Base-by-base conservation (phyloP, 768 basidiomycete genomes). In the Pholiota microspora region DNA sequence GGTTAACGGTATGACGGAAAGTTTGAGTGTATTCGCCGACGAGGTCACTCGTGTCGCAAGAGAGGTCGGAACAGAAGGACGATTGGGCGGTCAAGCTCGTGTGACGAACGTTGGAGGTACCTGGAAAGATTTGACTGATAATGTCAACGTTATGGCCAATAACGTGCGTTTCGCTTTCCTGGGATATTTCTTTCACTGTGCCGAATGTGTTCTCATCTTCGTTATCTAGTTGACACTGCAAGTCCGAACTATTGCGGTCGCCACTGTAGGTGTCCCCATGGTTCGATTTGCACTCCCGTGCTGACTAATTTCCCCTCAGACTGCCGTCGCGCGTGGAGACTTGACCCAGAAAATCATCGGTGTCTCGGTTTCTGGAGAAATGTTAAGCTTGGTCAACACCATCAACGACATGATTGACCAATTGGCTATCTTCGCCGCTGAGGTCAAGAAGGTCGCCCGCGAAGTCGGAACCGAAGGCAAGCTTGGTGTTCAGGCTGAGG, bases 391-490 rank as follows among this genome's bases (percentile, higher is more conserved):
- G 60, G 95, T 97, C 47, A 93, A 94, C 71, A 98, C 97, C 15
- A 98, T 98, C 83, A 98, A 98, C 72, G 87, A 89, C 69, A 83
- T 83, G 81, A 83, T 81, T 64, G 81, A 82, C 63, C 80, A 82
- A 53, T 66, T 83, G 55, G 78, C 77, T 23, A 81, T 81, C 46
- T 81, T 83, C 58, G 79, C 81, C 6, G 76, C 76, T 4, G 80
- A 83, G 62, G 78, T 98, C 55, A 98, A 94, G 71, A 92, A 96
- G 65, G 96, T 99, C 51, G 97, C 97, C 1, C 77, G 94, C 29
- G 95, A 99, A 70, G 96, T 99, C 65, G 96, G 96, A 44, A 98
- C 96, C 12, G 94, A 98, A 65, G 96, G 97, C n/a, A 98, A 98
- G 72, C 77, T 98, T 4, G 96, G 97, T 61, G 97, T 96, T 0